Base-by-base conservation (phyloP, 2,329 filamentous ascomycete genomes). In the Sclerotinia glacialis region DNA sequence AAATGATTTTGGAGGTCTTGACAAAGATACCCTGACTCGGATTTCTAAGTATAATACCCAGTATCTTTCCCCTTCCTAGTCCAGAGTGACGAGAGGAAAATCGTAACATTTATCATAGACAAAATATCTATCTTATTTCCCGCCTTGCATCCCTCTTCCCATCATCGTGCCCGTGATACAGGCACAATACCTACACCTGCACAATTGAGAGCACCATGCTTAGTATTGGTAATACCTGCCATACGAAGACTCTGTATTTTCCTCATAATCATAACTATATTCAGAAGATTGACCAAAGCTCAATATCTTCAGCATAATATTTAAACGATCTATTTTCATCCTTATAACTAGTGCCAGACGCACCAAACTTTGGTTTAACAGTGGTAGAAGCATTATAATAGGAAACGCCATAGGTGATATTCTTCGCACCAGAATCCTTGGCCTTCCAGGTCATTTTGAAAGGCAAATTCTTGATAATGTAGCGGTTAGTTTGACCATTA, bases 381-480 rank as follows among this genome's bases (percentile, higher is more conserved):
- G n/a, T 58, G 3, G 34, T 42, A 44, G 54, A 58, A 44, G 54
- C 54, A 21, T 40, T 40, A 28, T 58, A 58, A 2, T 58, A 58
- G 26, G 54, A 40, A 44, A 58, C 37, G 12, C 54, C 54, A 44
- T 44, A 58, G 16, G 37, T 42, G 14, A 5, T 31, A 26, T 58
- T 58, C 18, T 26, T 44, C 54, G 54, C 54, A 26, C 54, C 54
- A 3, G 54, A 58, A 18, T 58, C 54, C 23, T 58, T 58, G 7
- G 37, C 54, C 7, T 44, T 18, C 54, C 37, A 44, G 4, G n/a
- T 58, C 37, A 58, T 58, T 23, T 58, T 44, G 14, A 42, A 58
- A 21, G 54, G 54, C 3, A 58, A 23, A 46, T 59, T 59, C 11
- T 59, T 59, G 55, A 46, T 59, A 3, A 46, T 46, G 40, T 59